Percentiles rank a stretch among this genome's conserved stretches.
phyloP scores from a whole-genome alignment of 108 stramenopile species.

The Conticribra weissflogii region DNA sequence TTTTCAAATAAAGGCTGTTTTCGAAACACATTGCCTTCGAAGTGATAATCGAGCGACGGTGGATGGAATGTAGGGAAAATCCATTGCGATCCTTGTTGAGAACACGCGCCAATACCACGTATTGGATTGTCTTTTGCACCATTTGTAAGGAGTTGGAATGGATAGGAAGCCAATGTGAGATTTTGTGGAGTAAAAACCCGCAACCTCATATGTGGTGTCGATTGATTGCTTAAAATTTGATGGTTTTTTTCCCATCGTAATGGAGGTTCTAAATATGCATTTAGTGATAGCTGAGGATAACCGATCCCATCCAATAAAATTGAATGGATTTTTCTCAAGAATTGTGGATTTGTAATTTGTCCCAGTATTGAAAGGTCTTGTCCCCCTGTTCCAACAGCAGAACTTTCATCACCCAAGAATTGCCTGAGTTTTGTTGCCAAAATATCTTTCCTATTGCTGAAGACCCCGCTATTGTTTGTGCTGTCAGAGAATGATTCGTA shows the following conservation, averaged over 20 bases:
- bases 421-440: constrained; percentile 12
- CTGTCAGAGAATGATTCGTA: constrained; percentile 12
- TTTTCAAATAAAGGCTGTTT: constrained; percentile 24
- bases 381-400: not conserved
- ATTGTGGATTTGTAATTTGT: constrained; percentile 9
- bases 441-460: constrained; percentile 5
- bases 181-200: constrained; percentile 19
- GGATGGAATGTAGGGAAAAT: constrained; percentile 41
- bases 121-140: not conserved
- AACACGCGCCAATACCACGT: constrained; percentile 18
- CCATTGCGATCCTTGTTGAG: constrained; percentile 40
- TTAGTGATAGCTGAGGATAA: constrained; percentile 26
- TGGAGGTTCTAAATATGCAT: constrained; percentile 39
- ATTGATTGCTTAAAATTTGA: not conserved
- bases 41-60: constrained; percentile 24
- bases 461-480: not conserved
- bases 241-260: constrained; percentile 1
- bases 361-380: not conserved
- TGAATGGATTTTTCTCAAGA: constrained; percentile 11
- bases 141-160: not conserved
- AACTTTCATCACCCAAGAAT: not conserved
- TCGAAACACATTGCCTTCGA: constrained; percentile 31
- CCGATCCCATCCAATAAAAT: constrained; percentile 12
- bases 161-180: constrained; percentile 28
- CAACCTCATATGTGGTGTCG: not conserved